Evolutionary conservation across 192 early-diverging fungal species (phyloP).

Genomic region (Gamsiella multidivaricata): DNA sequence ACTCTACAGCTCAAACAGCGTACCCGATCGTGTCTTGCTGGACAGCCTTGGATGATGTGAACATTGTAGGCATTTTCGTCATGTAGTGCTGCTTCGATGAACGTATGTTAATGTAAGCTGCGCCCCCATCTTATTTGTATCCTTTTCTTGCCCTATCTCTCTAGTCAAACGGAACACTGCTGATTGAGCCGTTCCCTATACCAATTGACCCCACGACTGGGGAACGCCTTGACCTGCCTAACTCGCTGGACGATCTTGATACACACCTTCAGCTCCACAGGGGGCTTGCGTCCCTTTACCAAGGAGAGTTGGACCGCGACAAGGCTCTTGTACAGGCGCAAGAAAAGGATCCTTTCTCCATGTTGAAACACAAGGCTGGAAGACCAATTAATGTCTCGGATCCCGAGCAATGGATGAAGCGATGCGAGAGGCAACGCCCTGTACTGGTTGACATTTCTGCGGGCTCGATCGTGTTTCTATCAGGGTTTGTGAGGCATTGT

Average conservation of each 20-base stretch:
- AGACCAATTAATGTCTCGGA: too few relatives aligned
- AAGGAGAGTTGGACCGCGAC: not conserved
- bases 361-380: too few relatives aligned
- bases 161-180: constrained; percentile 33
- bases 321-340: not conserved
- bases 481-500: constrained; percentile 47
- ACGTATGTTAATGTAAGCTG: too few relatives aligned
- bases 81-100: not conserved
- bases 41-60: constrained; percentile 44
- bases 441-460: constrained; percentile 36
- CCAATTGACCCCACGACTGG: not conserved
- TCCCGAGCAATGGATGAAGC: too few relatives aligned
- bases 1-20: constrained; percentile 4
- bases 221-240: not conserved
- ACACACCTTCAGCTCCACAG: constrained; percentile 15
- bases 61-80: constrained; percentile 8
- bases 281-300: constrained; percentile 15
- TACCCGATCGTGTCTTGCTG: constrained; percentile 38
- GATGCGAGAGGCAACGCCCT: constrained; percentile 17
- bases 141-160: too few relatives aligned
- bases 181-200: constrained; percentile 41
- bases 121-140: too few relatives aligned
- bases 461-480: constrained; percentile 40
- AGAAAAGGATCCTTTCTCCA: not conserved
- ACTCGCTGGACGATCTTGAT: not conserved